A percentile compares a stretch with the other conserved stretches of the same genome.
phyloP scores from a whole-genome alignment of 116 monocot species.

The Papilionanthe hybrid region DNA sequence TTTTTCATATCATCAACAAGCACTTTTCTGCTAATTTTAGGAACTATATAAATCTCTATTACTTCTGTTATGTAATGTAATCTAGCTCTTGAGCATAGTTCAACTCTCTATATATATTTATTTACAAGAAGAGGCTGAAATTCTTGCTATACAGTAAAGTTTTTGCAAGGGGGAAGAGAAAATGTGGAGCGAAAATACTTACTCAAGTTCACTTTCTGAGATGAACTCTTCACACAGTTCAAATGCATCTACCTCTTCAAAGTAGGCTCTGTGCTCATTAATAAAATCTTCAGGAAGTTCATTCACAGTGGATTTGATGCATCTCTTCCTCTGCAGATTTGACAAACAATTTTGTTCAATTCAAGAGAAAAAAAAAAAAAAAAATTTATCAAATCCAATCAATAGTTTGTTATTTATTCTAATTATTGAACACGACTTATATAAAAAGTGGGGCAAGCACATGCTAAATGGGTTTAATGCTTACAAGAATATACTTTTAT shows the following conservation, averaged over 20 bases:
- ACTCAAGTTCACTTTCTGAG: slow-evolving; percentile 22
- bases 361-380: neutral
- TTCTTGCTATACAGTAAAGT: neutral
- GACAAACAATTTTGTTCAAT: neutral
- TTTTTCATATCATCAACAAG: no score
- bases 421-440: no score
- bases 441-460: no score
- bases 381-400: neutral
- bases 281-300: slow-evolving; percentile 20
- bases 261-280: slow-evolving; percentile 32
- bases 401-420: no score
- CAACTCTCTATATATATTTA: no score
- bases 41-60: no score
- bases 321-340: neutral
- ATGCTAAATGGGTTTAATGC: no score
- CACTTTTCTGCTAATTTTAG: no score
- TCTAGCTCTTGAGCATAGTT: no score
- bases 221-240: slow-evolving; percentile 35
- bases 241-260: slow-evolving; percentile 40
- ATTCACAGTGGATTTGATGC: neutral
- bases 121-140: neutral
- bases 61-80: no score
- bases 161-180: neutral
- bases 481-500: no score
- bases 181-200: neutral